phyloP scores from a whole-genome alignment of 306 rosid genomes.

The Mucuna pruriens region DNA sequence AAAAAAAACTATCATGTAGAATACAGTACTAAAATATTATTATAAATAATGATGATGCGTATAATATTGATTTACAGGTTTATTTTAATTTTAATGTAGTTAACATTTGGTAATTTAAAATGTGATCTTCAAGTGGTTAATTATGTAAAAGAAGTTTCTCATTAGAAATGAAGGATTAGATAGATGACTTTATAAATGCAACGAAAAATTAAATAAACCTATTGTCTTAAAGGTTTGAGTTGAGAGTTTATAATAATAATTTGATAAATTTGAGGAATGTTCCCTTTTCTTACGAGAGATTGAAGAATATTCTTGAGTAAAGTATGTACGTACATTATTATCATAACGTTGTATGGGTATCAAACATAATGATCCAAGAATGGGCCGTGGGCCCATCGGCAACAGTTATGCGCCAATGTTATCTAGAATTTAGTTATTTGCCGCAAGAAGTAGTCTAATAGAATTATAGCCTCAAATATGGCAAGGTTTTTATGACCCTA shows the following conservation, averaged over 20 bases:
- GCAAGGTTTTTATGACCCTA: not conserved
- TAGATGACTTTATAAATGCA: not conserved
- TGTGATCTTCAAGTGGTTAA: not conserved
- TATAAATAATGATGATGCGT: too few species aligned
- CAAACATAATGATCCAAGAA: not conserved
- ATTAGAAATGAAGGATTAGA: too few species aligned
- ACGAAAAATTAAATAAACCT: not conserved
- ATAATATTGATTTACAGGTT: not conserved
- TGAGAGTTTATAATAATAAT: not conserved
- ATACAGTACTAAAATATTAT: not conserved
- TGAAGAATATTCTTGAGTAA: slow-evolving; percentile 8
- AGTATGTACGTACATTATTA: slow-evolving; percentile 18
- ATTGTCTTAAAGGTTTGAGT: not conserved
- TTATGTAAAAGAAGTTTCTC: too few species aligned
- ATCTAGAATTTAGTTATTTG: not conserved
- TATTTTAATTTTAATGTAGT: not conserved
- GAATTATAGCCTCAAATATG: not conserved
- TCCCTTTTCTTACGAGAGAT: not conserved
- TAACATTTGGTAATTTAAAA: not conserved
- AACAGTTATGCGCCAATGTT: not conserved
- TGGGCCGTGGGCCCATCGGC: not conserved
- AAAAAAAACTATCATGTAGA: not conserved
- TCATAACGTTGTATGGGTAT: slow-evolving; percentile 35
- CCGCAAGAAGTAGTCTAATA: not conserved
- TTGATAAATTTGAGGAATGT: slow-evolving; percentile 26